Base-by-base conservation (phyloP, 352 stramenopile species). In the Pythium graminicola region DNA sequence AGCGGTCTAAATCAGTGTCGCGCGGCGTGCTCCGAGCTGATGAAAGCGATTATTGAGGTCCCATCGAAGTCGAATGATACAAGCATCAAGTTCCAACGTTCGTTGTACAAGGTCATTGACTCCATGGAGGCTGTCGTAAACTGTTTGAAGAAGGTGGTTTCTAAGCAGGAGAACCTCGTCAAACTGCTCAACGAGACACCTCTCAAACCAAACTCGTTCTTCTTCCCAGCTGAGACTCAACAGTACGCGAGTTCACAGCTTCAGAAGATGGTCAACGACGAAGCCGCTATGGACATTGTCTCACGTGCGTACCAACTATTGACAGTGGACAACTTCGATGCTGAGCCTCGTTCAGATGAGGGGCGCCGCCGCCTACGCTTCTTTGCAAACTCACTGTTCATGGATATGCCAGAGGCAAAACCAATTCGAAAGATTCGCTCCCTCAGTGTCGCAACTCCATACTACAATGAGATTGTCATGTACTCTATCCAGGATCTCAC, bases 381-480 rank as follows among this genome's bases (percentile, higher is more conserved):
- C 66, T 94, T 94, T 26, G 79, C 83, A 5, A 94, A 94, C 62
- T 94, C 83, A 5, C 49, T 94, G 8, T 94, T 94, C 50, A 94
- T 94, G 83, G 81, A 94, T 31, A 94, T 94, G 83, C 83, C 83
- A 5, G 81, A 91, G 36, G 83, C 83, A 13, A 92, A 91, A 46
- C 67, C 80, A 0, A 79, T 94, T 47, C 77, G 83, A 29, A 90
- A 92, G 64, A 94, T 94, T 55, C 79, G 79, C 26, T 94, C 83
- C 11, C 60, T 94, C 19, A 89, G 75, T 0, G 65, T 94, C 4
- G 81, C 83, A 19, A 94, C 83, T n/a, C 83, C 86, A 41, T 94
- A 94, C 66, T 94, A 92, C 70, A 92, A 76, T 50, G 83, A 94
- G 83, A 94, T 94, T 31, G 83, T 94, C 24, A 54, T 94, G 73